phyloP scores from a whole-genome alignment of 345 rosid species.

The Aegle marmelos region DNA sequence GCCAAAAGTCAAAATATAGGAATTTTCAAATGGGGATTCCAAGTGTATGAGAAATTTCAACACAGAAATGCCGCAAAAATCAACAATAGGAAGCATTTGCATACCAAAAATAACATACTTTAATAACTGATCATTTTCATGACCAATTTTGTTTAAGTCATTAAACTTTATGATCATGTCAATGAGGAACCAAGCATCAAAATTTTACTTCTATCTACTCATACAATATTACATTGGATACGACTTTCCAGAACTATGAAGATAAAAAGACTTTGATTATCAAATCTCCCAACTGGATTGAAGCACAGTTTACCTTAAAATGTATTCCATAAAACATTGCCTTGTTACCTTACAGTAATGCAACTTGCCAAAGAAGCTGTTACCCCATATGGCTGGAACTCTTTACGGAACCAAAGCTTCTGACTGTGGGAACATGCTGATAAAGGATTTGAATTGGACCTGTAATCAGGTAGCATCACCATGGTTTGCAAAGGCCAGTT shows the following conservation, averaged over 20 bases:
- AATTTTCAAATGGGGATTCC: not conserved
- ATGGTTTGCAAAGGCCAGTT: constrained; percentile 58
- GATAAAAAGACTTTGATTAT: not conserved
- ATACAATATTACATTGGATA: not conserved
- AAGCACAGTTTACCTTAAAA: not conserved
- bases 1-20: not conserved
- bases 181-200: not conserved
- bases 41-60: not conserved
- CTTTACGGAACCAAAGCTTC: not conserved
- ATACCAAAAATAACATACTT: not conserved
- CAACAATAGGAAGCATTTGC: not conserved
- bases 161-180: too few species aligned
- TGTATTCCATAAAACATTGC: not conserved
- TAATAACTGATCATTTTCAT: not conserved
- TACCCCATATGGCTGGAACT: not conserved
- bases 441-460: not conserved
- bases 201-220: not conserved
- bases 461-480: constrained; percentile 2
- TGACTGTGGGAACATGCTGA: not conserved
- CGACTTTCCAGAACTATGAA: not conserved
- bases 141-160: not conserved
- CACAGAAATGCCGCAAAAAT: not conserved
- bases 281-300: not conserved
- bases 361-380: not conserved
- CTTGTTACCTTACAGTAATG: not conserved